Conservation (phyloP, 495 filamentous ascomycete species). For the Pseudevernia furfuracea region DNA sequence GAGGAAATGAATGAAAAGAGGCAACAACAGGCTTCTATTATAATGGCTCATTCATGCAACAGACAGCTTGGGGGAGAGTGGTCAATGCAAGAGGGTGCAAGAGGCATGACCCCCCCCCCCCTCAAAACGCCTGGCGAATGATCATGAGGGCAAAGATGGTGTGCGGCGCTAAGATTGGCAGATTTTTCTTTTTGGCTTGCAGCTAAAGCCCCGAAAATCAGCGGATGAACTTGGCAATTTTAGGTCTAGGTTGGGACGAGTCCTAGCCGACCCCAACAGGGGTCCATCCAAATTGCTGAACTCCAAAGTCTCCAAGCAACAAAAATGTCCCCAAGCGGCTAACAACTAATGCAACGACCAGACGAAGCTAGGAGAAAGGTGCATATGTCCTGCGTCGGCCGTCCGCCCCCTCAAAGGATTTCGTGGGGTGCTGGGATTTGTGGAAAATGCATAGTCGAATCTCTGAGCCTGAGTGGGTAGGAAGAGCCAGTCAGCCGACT, state of each 20-base stretch:
- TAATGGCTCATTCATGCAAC: constrained; percentile 6
- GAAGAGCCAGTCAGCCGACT: constrained; percentile 1
- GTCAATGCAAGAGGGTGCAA: constrained; percentile 17
- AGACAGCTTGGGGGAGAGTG: constrained; percentile 2
- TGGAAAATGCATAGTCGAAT: background rate
- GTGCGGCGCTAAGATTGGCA: constrained; percentile 17
- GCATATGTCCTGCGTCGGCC: constrained; percentile 19
- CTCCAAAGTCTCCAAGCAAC: background rate
- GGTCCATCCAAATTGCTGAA: background rate
- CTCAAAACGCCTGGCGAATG: constrained; percentile 22
- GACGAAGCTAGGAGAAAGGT: constrained; percentile 7
- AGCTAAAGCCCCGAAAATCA: constrained; percentile 18
- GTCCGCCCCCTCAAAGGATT: constrained; percentile 12
- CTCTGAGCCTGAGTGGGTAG: background rate
- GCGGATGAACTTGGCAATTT: constrained; percentile 10
- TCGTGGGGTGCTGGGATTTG: background rate
- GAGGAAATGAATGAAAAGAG: constrained; percentile 7
- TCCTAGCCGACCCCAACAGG: constrained; percentile 12
- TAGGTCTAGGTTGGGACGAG: background rate
- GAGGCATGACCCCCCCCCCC: constrained; percentile 11
- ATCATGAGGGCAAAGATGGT: constrained; percentile 23
- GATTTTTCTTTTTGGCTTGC: constrained; percentile 13
- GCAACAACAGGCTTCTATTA: constrained; percentile 19
- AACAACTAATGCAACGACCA: constrained; percentile 17
- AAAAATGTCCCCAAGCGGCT: constrained; percentile 15